Evolutionary conservation across 2,329 filamentous ascomycete species (phyloP).

Genomic region (Penicillium brevicompactum): DNA sequence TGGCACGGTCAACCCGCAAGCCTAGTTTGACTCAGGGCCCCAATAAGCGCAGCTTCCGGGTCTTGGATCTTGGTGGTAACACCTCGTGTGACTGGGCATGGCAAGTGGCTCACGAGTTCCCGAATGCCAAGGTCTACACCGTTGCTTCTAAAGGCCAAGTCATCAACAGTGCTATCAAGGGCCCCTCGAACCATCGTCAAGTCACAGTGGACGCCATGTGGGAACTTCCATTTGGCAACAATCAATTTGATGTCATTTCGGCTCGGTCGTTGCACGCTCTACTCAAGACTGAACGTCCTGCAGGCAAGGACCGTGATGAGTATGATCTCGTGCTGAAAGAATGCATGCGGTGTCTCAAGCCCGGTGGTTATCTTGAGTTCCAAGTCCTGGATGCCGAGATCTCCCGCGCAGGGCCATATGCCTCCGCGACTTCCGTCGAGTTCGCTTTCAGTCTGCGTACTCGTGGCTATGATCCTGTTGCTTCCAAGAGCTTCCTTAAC

Average conservation of each 20-base stretch:
- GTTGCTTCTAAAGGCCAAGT: constrained; percentile 76
- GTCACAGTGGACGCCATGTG: constrained; percentile 76
- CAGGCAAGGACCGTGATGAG: constrained; percentile 73
- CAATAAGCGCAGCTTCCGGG: constrained; percentile 56
- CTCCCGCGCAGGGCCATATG: constrained; percentile 77
- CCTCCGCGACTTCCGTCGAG: constrained; percentile 82
- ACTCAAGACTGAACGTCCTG: constrained; percentile 68
- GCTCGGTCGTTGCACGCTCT: constrained; percentile 83
- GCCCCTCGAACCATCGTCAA: constrained; percentile 84
- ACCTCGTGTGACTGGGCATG: constrained; percentile 92
- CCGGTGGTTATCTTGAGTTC: constrained; percentile 91
- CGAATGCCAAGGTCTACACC: constrained; percentile 83
- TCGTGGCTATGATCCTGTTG: constrained; percentile 82
- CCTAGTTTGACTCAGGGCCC: constrained; percentile 19
- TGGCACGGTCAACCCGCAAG: constrained; percentile 26
- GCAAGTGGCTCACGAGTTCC: constrained; percentile 85
- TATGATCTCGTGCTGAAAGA: constrained; percentile 84
- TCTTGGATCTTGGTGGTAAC: constrained; percentile 86
- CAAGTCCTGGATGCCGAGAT: constrained; percentile 87
- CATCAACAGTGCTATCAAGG: constrained; percentile 74
- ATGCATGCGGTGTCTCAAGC: constrained; percentile 88
- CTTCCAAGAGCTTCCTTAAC: constrained; percentile 77
- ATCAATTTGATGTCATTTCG: constrained; percentile 89
- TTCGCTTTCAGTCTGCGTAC: constrained; percentile 89
- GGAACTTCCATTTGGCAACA: constrained; percentile 79